phyloP scores from a whole-genome alignment of 2,329 filamentous ascomycete genomes.

The Albifimbria verrucaria region DNA sequence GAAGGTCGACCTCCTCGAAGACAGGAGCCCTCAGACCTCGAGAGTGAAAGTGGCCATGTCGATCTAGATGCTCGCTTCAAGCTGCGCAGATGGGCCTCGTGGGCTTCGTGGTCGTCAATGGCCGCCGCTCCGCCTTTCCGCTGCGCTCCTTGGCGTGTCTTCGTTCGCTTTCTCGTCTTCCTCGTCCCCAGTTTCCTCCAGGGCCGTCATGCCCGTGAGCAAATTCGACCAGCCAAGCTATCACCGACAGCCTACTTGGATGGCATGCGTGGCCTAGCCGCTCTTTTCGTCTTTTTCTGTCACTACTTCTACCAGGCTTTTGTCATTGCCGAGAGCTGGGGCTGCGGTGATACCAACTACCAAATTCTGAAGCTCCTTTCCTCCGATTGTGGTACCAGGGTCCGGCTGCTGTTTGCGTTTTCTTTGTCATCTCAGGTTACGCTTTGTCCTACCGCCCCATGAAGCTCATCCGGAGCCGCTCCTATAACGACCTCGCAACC shows the following conservation, averaged over 20 bases:
- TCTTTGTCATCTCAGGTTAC: constrained; percentile 62
- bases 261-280: constrained; percentile 54
- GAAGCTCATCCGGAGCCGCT: constrained; percentile 39
- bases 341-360: constrained; percentile 40
- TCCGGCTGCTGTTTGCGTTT: constrained; percentile 55
- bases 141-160: constrained; percentile 27
- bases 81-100: constrained; percentile 24
- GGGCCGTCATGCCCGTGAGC: constrained; percentile 37
- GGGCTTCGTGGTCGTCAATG: background rate
- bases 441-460: constrained; percentile 53
- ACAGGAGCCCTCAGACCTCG: constrained; percentile 38
- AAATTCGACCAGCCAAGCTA: constrained; percentile 37
- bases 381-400: constrained; percentile 52
- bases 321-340: constrained; percentile 48
- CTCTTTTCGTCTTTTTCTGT: constrained; percentile 54
- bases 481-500: constrained; percentile 35
- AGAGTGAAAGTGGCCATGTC: constrained; percentile 36
- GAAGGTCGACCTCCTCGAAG: constrained; percentile 42
- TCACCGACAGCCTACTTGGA: constrained; percentile 55
- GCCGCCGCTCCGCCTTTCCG: background rate
- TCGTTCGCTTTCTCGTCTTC: constrained; percentile 39
- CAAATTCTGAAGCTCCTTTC: constrained; percentile 50
- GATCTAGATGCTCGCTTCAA: constrained; percentile 34
- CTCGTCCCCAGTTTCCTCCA: constrained; percentile 53
- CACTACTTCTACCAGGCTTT: constrained; percentile 54